Evolutionary conservation across 495 filamentous ascomycete genomes (phyloP).

Genomic region (Glarea lozoyensis): DNA sequence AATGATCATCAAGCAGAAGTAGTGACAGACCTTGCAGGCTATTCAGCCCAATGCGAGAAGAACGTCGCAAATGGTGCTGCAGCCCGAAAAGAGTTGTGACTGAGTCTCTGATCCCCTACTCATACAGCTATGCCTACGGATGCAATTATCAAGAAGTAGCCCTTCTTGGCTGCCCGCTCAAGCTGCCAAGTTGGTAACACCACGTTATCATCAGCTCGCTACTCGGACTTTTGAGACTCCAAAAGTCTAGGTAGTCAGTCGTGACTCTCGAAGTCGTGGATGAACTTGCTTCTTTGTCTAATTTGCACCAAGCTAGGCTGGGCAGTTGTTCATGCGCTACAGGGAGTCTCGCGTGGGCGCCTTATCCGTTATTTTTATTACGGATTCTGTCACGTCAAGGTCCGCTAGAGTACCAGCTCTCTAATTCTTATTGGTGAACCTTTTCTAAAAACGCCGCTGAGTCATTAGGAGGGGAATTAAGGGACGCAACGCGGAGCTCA

Average conservation of each 20-base stretch:
- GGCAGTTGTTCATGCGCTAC: neutral
- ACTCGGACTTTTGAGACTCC: neutral
- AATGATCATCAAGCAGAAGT: neutral
- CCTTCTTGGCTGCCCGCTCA: too few relatives aligned
- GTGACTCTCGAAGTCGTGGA: neutral
- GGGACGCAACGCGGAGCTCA: neutral
- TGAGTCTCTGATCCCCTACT: too few relatives aligned
- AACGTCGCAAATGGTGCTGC: neutral
- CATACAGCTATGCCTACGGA: too few relatives aligned
- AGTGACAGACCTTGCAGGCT: neutral
- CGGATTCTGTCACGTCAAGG: neutral
- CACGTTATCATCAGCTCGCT: neutral
- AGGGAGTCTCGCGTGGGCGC: neutral
- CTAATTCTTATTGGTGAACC: neutral
- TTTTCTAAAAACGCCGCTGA: constrained; percentile 2
- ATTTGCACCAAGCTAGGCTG: neutral
- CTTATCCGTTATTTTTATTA: neutral
- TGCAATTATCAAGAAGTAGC: too few relatives aligned
- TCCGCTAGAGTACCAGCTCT: neutral
- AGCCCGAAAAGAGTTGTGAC: too few relatives aligned
- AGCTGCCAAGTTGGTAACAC: neutral
- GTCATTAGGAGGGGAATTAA: constrained; percentile 2
- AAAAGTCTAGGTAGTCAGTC: neutral
- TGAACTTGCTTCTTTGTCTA: neutral
- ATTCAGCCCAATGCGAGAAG: neutral